These are phyloP conservation scores for Myxozyma neglecta DNA, from an alignment of 805 yeast species.

Conservation along the genomic window DNA sequence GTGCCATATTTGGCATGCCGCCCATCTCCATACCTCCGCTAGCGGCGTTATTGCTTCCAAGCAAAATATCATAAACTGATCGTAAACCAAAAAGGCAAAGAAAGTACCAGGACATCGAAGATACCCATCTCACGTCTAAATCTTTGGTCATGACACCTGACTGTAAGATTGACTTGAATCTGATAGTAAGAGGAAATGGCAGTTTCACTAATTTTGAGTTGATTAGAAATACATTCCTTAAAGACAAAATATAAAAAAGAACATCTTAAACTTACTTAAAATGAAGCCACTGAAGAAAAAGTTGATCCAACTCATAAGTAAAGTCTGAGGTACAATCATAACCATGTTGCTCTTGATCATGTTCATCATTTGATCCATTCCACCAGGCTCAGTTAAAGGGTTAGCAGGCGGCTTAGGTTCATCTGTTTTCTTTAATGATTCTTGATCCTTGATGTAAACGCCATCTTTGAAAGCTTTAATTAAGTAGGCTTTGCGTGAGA, in stretches of 20 bases:
- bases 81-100: constrained; percentile 80
- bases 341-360: constrained; percentile 81
- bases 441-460: constrained; percentile 56
- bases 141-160: constrained; percentile 81
- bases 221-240: constrained; percentile 36
- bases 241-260: constrained; percentile 31
- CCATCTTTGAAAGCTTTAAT: constrained; percentile 53
- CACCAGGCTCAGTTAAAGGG: constrained; percentile 68
- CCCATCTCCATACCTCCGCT: constrained; percentile 48
- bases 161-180: constrained; percentile 91
- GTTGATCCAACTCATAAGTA: constrained; percentile 95
- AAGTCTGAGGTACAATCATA: constrained; percentile 85
- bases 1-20: constrained; percentile 44
- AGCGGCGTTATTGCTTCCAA: constrained; percentile 49
- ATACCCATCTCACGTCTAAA: constrained; percentile 87
- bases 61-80: constrained; percentile 70
- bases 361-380: constrained; percentile 69
- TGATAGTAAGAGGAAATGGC: constrained; percentile 87
- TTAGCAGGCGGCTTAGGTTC: constrained; percentile 42
- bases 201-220: constrained; percentile 58
- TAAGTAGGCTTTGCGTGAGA: constrained; percentile 51
- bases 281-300: constrained; percentile 84
- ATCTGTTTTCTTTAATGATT: constrained; percentile 35
- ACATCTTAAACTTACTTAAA: constrained; percentile 17
- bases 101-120: constrained; percentile 94